Evolutionary conservation across 2,329 filamentous ascomycete genomes (phyloP).

Genomic region (Cryphonectria naterciae): DNA sequence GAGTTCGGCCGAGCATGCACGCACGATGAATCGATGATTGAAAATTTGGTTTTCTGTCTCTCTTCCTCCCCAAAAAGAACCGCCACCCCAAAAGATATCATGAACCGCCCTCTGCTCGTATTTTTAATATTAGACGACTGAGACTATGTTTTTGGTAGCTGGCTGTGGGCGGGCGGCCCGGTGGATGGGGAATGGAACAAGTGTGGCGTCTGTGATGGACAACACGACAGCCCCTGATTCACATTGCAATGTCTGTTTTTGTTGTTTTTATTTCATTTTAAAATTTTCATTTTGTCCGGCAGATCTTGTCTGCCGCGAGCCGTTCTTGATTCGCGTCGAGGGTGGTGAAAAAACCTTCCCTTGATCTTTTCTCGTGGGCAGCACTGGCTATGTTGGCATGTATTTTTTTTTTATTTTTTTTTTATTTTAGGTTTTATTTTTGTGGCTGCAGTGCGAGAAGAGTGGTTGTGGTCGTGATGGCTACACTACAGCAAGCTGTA

Average conservation of each 20-base stretch:
- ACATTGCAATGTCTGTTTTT: slow-evolving; percentile 15
- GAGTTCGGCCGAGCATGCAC: not conserved
- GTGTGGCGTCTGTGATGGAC: slow-evolving; percentile 1
- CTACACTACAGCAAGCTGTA: not conserved
- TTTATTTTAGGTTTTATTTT: no score
- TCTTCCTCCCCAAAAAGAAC: no score
- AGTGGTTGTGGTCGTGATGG: not conserved
- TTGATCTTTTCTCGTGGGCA: not conserved
- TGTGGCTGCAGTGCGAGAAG: not conserved
- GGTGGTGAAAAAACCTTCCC: no score
- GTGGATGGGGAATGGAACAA: not conserved
- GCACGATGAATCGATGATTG: not conserved
- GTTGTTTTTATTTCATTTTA: not conserved
- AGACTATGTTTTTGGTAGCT: not conserved
- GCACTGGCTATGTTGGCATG: not conserved
- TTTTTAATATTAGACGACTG: not conserved
- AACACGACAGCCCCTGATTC: slow-evolving; percentile 19
- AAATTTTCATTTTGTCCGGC: not conserved
- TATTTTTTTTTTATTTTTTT: no score
- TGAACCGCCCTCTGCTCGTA: not conserved
- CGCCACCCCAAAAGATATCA: not conserved
- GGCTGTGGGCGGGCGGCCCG: not conserved
- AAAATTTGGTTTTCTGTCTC: not conserved
- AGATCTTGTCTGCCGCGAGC: not conserved
- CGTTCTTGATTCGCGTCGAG: not conserved